Base-by-base conservation (phyloP, 2,329 filamentous ascomycete genomes). In the Westerdykella sp. region DNA sequence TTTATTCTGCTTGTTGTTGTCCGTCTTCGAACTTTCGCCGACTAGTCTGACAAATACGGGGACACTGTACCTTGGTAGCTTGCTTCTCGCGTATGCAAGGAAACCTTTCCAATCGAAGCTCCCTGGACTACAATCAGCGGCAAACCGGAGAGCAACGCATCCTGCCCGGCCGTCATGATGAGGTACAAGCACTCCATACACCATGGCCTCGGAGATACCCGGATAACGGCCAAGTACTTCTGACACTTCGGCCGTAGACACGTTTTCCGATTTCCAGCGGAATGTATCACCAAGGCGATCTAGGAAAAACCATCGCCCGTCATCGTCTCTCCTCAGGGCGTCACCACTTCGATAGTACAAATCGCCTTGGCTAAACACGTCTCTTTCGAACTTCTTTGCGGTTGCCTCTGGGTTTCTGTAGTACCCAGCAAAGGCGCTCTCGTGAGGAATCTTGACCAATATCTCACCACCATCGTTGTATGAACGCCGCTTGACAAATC, bases 381-480 rank as follows among this genome's bases (percentile, higher is more conserved):
- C 47, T 2, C 63, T 57, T 41, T 65, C 67, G 44, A 73, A 72
- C 43, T 70, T 70, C 63, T 81, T 81, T 5, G 71, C 67, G 0
- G 84, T 86, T 0, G 84, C 84, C 16, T 76, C 73, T 0, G 74
- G 70, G 53, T 87, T 82, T 45, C 78, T 76, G 62, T 78, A 80
- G 60, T 89, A 89, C 0, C 84, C 85, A 10, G 76, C 73, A 61
- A 85, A 63, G 0, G 55, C 55, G 10, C 47, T 43, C 40, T 61
- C 57, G n/a, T 37, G 23, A 0, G 79, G 74, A 2, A 83, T 72
- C 0, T 72, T 69, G n/a, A 87, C 78, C 9, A 90, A 66, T 4
- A 89, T 84, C 66, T 90, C 85, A 7, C 85, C 85, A 6, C 84
- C 84, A 30, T 78, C 71, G 2, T 79, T 77, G 56, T 85, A 85